phyloP scores from a whole-genome alignment of 1,284 basidiomycete genomes.

The Entoloma clypeatum region DNA sequence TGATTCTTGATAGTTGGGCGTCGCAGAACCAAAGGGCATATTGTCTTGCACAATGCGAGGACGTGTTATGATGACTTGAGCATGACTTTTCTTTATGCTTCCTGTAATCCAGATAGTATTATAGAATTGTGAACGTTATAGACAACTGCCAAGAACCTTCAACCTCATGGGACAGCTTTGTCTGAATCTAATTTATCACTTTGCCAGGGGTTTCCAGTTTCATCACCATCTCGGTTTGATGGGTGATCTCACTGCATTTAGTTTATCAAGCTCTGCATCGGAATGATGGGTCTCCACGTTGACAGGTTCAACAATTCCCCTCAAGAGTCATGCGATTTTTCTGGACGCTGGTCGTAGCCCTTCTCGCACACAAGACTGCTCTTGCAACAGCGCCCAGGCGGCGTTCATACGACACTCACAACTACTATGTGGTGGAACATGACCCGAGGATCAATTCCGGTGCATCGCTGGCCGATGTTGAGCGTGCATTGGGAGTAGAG shows the following conservation, averaged over 20 bases:
- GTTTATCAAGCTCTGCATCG: conserved; percentile 13
- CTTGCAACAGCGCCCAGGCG: conserved; percentile 36
- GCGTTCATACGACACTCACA: conserved; percentile 72
- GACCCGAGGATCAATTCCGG: conserved; percentile 42
- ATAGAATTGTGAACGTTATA: background rate
- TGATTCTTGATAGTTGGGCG: conserved; percentile 21
- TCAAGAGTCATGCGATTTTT: conserved; percentile 34
- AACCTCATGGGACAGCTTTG: too few relatives aligned
- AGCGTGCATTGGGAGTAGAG: conserved; percentile 71
- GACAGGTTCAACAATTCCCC: background rate
- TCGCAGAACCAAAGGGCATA: conserved; percentile 16
- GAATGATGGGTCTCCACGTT: conserved; percentile 4
- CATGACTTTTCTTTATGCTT: background rate
- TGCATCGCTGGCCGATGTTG: conserved; percentile 58
- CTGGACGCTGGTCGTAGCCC: conserved; percentile 32
- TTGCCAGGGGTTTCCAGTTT: conserved; percentile 11
- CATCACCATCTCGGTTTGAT: conserved; percentile 19
- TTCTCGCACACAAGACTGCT: conserved; percentile 28
- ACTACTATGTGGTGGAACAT: conserved; percentile 89
- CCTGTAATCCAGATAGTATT: background rate
- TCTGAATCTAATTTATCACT: background rate
- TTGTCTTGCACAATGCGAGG: conserved; percentile 14
- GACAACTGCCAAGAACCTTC: too few relatives aligned
- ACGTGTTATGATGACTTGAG: background rate
- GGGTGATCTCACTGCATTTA: conserved; percentile 13